Base-by-base conservation (phyloP, 176 grass and related monocot species). In the Aechmea fasciata region DNA sequence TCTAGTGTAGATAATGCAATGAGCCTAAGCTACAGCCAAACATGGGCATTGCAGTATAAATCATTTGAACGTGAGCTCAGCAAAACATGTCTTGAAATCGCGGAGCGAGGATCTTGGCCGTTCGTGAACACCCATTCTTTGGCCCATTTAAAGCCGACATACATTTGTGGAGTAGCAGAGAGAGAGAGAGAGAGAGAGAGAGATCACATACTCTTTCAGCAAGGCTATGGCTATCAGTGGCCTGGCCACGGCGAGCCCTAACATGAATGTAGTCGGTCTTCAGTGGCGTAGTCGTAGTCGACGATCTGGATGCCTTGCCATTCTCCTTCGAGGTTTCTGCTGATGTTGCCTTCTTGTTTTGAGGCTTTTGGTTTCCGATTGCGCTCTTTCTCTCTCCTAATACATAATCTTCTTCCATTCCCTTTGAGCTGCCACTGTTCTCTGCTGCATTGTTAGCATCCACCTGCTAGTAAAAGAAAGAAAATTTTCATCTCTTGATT, bases 171-270 rank as follows among this genome's bases (percentile, higher is more conserved):
- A 57, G 59, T 22, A 10, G n/a, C 17, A 47, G 18, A 61, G 33
- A 33, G 15, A 54, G 47, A 47, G 14, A 63, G 41, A 11, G 12
- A 67, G 26, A 51, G 50, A 62, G 19, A 80, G 51, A 70, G 5
- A 29, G 18, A 47, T 24, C 10, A 13, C 11, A 7, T 96, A 96
- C 95, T 84, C 95, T 88, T 64, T 99, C 95, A 15, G 95, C 90
- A 41, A 99, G 79, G 84, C 95, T 99, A 82, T 99, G 95, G 79
- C 82, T 93, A 79, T 99, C 95, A 25, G 90, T 99, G 73, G 95
- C 95, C 82, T 99, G 95, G 66, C 95, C 95, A 12, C 95, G 78
- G 57, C 95, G 90, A 50, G 95, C 90, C 71, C 95, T 78, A 75
- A 99, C 95, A 76, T 99, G 95, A 79, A 94, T 94, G 84, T 90